phyloP scores from a whole-genome alignment of 768 basidiomycete genomes.

The Boletus reticuloceps region DNA sequence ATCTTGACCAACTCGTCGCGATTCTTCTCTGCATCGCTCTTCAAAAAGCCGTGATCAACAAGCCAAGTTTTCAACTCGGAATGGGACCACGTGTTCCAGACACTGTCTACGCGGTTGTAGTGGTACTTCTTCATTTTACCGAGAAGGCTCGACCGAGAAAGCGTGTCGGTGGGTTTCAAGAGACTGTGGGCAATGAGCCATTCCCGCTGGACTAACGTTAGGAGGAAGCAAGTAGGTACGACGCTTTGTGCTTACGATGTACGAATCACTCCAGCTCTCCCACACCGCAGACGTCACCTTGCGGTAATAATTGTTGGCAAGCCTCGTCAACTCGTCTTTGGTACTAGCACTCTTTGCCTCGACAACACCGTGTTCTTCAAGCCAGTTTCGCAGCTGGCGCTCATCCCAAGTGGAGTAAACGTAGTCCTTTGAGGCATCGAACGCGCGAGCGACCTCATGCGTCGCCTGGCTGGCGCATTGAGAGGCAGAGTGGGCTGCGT shows the following conservation, averaged over 20 bases:
- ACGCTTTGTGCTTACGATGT: slow-evolving; percentile 52
- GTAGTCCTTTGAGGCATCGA: slow-evolving; percentile 83
- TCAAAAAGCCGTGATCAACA: slow-evolving; percentile 67
- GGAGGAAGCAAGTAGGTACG: not conserved
- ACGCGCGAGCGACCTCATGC: slow-evolving; percentile 42
- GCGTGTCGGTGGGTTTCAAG: slow-evolving; percentile 57
- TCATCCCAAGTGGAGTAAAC: slow-evolving; percentile 91
- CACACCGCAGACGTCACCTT: slow-evolving; percentile 64
- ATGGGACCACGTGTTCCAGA: slow-evolving; percentile 74
- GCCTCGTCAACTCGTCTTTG: slow-evolving; percentile 61
- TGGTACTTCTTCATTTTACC: slow-evolving; percentile 78
- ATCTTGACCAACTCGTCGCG: slow-evolving; percentile 79
- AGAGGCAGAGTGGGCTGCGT: slow-evolving; percentile 36
- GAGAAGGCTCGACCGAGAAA: slow-evolving; percentile 52
- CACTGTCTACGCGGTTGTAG: slow-evolving; percentile 52
- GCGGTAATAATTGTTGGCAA: slow-evolving; percentile 70
- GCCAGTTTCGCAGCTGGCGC: slow-evolving; percentile 63
- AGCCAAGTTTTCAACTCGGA: slow-evolving; percentile 78
- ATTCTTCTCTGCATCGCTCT: slow-evolving; percentile 61
- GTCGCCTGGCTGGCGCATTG: slow-evolving; percentile 50
- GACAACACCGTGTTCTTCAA: slow-evolving; percentile 71
- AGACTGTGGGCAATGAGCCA: slow-evolving; percentile 85
- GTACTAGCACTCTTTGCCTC: slow-evolving; percentile 54
- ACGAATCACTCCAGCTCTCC: slow-evolving; percentile 84
- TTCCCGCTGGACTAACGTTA: slow-evolving; percentile 47